Conservation (phyloP, 345 rosid genomes). For the Gossypium mustelinum region DNA sequence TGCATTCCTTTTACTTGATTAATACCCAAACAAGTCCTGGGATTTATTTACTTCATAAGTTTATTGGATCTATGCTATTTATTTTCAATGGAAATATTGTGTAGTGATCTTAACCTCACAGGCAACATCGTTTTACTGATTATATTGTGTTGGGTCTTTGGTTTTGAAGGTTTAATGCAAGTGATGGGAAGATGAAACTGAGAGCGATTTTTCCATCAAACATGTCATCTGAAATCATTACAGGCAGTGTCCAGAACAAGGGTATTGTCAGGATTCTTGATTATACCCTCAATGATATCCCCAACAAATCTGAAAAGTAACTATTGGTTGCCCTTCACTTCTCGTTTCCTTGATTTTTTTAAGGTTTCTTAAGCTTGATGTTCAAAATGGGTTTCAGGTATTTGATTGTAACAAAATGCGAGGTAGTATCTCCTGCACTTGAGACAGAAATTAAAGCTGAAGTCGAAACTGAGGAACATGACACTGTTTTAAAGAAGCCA, state of each 20-base stretch:
- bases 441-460: constrained; percentile 50
- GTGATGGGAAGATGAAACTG: constrained; percentile 64
- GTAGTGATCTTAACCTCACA: no score
- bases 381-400: constrained; percentile 36
- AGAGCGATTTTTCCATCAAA: constrained; percentile 66
- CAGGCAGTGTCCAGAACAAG: constrained; percentile 69
- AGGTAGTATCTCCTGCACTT: constrained; percentile 63
- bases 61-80: background rate
- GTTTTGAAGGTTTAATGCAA: constrained; percentile 61
- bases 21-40: background rate
- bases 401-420: constrained; percentile 70
- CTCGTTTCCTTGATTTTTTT: background rate
- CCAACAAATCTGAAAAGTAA: constrained; percentile 81
- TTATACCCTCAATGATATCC: constrained; percentile 74
- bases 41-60: background rate
- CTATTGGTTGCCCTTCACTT: background rate
- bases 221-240: constrained; percentile 50
- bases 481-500: constrained; percentile 36
- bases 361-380: background rate
- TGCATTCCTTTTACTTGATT: no score
- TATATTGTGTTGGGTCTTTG: background rate
- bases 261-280: constrained; percentile 66
- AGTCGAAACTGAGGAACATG: constrained; percentile 22
- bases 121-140: background rate
- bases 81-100: no score